A percentile compares a stretch with the other conserved stretches of the same genome.
phyloP scores from a whole-genome alignment of 257 asterid species.

The Solanum rostratum region DNA sequence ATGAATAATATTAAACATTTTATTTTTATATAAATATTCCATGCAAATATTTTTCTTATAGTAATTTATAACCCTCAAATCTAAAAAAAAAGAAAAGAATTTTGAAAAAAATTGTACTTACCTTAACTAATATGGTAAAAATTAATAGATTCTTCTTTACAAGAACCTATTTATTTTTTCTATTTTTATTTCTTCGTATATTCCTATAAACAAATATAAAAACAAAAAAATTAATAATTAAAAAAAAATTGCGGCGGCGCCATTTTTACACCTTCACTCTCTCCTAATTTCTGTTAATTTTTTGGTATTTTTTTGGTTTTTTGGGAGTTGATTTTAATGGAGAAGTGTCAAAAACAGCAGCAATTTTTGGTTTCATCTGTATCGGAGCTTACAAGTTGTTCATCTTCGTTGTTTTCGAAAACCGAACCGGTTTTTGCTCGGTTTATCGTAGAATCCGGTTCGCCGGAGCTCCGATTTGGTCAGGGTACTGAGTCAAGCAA shows the following conservation, averaged over 20 bases:
- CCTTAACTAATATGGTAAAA: not conserved
- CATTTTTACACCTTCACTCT: not conserved
- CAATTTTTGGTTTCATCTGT: conserved; percentile 62
- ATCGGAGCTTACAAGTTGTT: conserved; percentile 62
- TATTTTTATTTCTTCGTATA: not conserved
- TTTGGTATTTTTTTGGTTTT: not conserved
- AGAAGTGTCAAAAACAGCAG: conserved; percentile 30
- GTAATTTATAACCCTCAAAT: not conserved
- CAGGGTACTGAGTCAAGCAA: conserved; percentile 33
- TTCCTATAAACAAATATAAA: not conserved
- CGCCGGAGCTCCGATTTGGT: conserved; percentile 35
- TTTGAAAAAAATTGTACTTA: too few species aligned
- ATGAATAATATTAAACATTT: not conserved
- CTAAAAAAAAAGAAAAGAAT: not conserved
- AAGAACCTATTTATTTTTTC: not conserved
- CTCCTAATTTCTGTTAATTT: not conserved
- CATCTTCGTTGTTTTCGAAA: conserved; percentile 18
- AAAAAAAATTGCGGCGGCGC: not conserved
- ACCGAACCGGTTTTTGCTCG: conserved; percentile 49
- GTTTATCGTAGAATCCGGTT: conserved; percentile 39
- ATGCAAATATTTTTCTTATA: not conserved
- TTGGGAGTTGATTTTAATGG: conserved; percentile 13
- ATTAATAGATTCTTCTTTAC: not conserved
- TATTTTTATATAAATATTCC: not conserved
- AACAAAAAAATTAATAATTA: not conserved